phyloP scores from a whole-genome alignment of 2,329 filamentous ascomycete genomes.

The Apiospora hydei region DNA sequence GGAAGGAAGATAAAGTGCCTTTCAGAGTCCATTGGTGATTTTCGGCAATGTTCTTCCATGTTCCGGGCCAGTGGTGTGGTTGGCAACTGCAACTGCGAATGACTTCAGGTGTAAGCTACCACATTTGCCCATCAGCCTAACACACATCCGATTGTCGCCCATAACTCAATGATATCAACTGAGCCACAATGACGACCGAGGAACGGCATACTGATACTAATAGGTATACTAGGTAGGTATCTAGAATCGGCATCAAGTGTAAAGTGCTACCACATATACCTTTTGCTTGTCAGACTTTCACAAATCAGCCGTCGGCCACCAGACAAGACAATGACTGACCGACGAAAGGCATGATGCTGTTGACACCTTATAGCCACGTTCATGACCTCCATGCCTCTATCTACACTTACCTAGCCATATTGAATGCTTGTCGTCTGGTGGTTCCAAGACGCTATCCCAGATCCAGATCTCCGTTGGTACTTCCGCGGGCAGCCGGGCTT shows the following conservation, averaged over 20 bases:
- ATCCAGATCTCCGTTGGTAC: not conserved
- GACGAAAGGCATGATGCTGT: not conserved
- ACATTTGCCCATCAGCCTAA: not conserved
- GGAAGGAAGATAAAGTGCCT: not conserved
- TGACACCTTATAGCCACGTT: not conserved
- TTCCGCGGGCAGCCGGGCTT: constrained; percentile 17
- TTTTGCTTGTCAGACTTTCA: no score
- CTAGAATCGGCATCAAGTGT: no score
- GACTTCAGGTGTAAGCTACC: not conserved
- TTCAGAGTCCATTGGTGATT: not conserved
- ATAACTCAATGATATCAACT: not conserved
- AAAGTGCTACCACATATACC: no score
- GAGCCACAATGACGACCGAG: no score
- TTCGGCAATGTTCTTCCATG: not conserved
- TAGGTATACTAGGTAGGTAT: no score
- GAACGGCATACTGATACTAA: not conserved
- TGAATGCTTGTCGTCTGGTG: not conserved
- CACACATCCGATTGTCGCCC: not conserved
- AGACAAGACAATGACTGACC: not conserved
- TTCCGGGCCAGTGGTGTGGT: not conserved
- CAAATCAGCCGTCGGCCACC: no score
- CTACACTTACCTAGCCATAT: not conserved
- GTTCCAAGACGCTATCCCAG: not conserved
- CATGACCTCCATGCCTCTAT: not conserved
- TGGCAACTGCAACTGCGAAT: not conserved